phyloP scores from a whole-genome alignment of 2,329 filamentous ascomycete genomes.

The Basipetospora chlamydospora region DNA sequence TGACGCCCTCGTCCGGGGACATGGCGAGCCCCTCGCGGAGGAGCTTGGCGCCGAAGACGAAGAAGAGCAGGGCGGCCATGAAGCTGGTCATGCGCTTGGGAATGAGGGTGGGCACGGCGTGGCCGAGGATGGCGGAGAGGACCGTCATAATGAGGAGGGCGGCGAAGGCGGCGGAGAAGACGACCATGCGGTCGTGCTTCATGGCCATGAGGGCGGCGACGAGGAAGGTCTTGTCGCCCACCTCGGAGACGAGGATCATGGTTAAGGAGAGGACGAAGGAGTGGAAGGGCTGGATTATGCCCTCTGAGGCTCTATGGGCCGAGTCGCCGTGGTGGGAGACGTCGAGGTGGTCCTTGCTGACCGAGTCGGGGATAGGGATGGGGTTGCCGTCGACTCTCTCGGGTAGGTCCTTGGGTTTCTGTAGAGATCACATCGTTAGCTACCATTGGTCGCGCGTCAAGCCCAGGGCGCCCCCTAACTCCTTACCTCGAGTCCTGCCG shows the following conservation, averaged over 20 bases:
- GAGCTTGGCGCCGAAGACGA: conserved; percentile 76
- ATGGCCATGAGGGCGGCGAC: conserved; percentile 97
- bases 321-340: conserved; percentile 16
- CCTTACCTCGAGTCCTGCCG: conserved; percentile 43
- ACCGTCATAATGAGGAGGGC: conserved; percentile 91
- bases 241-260: conserved; percentile 94
- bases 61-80: conserved; percentile 70
- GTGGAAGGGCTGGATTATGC: conserved; percentile 66
- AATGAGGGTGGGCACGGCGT: conserved; percentile 79
- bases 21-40: conserved; percentile 78
- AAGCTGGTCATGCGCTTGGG: conserved; percentile 86
- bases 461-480: too few species aligned
- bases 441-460: too few species aligned
- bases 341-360: conserved; percentile 50
- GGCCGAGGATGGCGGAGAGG: conserved; percentile 80
- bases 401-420: conserved; percentile 75
- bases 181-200: conserved; percentile 86
- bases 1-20: conserved; percentile 77
- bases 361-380: conserved; percentile 51
- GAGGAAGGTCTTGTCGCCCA: conserved; percentile 97
- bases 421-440: conserved; percentile 7
- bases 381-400: conserved; percentile 62
- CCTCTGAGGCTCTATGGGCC: conserved; percentile 26
- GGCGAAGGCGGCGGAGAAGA: conserved; percentile 88
- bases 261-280: conserved; percentile 85